Percentiles rank a stretch among this genome's conserved stretches.
phyloP scores from a whole-genome alignment of 2,329 filamentous ascomycete species.

The Cladophialophora yegresii region DNA sequence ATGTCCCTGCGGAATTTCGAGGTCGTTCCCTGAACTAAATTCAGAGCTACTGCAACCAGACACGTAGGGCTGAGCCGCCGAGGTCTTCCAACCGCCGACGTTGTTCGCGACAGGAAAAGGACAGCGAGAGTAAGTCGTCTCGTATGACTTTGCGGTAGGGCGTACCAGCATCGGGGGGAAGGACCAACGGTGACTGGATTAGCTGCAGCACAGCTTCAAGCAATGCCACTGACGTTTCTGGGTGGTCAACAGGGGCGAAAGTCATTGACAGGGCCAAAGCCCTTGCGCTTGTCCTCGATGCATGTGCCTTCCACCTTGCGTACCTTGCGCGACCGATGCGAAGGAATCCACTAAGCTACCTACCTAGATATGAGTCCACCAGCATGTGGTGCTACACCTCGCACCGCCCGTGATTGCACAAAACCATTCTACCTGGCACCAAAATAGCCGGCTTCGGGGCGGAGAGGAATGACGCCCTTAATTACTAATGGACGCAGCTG shows the following conservation, averaged over 20 bases:
- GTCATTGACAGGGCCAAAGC: neutral
- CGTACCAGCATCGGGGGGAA: neutral
- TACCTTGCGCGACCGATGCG: neutral
- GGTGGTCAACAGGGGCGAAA: neutral
- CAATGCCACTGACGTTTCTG: neutral
- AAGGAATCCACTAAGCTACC: neutral
- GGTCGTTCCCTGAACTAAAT: neutral
- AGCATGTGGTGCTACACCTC: neutral
- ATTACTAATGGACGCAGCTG: neutral
- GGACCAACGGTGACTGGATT: neutral
- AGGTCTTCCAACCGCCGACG: neutral
- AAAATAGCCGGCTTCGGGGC: constrained; percentile 2
- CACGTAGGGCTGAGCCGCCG: neutral
- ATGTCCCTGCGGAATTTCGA: neutral
- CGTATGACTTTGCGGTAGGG: neutral
- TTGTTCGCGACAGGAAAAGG: neutral
- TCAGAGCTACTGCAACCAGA: neutral
- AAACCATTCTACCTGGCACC: neutral
- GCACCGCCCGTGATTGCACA: constrained; percentile 6
- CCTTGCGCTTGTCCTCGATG: neutral
- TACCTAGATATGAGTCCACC: neutral
- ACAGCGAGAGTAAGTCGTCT: neutral
- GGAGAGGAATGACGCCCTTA: neutral
- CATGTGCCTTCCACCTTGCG: neutral
- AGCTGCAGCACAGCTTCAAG: neutral